These are phyloP conservation scores for Fusarium staphyleae DNA, from an alignment of 2,329 filamentous ascomycete genomes.

Conservation along the genomic window DNA sequence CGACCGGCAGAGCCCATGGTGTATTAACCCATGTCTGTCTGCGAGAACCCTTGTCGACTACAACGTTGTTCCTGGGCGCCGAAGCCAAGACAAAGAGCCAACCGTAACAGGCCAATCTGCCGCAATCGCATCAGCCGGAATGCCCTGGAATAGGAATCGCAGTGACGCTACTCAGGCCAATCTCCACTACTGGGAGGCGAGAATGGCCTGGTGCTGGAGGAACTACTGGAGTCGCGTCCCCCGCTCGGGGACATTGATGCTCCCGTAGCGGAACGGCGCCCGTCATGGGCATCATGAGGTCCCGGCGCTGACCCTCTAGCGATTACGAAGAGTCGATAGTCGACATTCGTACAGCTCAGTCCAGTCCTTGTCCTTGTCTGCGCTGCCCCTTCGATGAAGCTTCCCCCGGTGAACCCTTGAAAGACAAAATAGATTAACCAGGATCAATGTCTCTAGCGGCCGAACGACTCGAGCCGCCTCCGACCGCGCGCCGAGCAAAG, in stretches of 20 bases:
- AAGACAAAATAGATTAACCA: too few relatives aligned
- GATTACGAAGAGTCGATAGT: background rate
- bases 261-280: background rate
- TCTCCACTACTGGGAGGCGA: background rate
- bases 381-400: too few relatives aligned
- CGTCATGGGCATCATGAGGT: background rate
- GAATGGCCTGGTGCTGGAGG: constrained; percentile 1
- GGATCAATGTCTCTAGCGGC: constrained; percentile 5
- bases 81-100: too few relatives aligned
- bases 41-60: too few relatives aligned
- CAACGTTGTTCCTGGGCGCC: too few relatives aligned
- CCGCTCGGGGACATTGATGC: background rate
- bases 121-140: background rate
- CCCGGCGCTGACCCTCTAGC: background rate
- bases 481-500: background rate
- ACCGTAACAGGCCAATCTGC: background rate
- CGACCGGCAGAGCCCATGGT: too few relatives aligned
- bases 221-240: background rate
- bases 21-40: too few relatives aligned
- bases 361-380: too few relatives aligned
- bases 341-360: too few relatives aligned
- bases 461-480: background rate
- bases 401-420: too few relatives aligned
- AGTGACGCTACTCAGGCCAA: background rate
- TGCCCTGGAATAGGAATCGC: background rate